These are phyloP conservation scores for Ophiostoma australiae DNA, from an alignment of 2,329 filamentous ascomycete genomes.

Conservation along the genomic window DNA sequence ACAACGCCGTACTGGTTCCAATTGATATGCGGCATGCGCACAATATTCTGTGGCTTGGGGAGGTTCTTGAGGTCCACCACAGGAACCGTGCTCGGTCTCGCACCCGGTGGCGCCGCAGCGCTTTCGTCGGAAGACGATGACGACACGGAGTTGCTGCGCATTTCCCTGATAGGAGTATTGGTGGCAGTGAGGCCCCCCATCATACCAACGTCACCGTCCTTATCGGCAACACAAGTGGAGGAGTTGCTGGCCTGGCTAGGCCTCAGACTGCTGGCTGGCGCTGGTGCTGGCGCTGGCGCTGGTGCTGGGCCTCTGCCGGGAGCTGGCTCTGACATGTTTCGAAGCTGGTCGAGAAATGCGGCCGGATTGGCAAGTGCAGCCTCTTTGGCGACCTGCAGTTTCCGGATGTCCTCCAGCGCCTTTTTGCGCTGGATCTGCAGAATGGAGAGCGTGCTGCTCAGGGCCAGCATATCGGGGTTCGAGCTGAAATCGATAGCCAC, in stretches of 20 bases:
- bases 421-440: conserved; percentile 80
- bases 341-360: conserved; percentile 65
- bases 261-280: conserved; percentile 20
- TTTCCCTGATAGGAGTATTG: not conserved
- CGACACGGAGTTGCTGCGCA: not conserved
- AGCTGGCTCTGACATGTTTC: conserved; percentile 45
- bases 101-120: not conserved
- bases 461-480: conserved; percentile 82
- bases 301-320: conserved; percentile 29
- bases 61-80: conserved; percentile 40
- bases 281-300: conserved; percentile 33
- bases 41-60: conserved; percentile 73
- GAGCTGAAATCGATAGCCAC: conserved; percentile 53
- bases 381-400: conserved; percentile 63
- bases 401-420: conserved; percentile 68
- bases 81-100: not conserved
- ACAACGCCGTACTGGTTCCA: conserved; percentile 94
- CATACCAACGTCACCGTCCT: conserved; percentile 19
- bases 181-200: not conserved
- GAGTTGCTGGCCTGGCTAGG: not conserved
- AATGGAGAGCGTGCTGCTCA: conserved; percentile 78
- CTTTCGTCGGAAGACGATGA: not conserved
- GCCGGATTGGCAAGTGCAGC: conserved; percentile 66
- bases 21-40: conserved; percentile 84
- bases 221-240: not conserved